Conservation (phyloP, 495 filamentous ascomycete genomes). For the Penicillium samsonianum region DNA sequence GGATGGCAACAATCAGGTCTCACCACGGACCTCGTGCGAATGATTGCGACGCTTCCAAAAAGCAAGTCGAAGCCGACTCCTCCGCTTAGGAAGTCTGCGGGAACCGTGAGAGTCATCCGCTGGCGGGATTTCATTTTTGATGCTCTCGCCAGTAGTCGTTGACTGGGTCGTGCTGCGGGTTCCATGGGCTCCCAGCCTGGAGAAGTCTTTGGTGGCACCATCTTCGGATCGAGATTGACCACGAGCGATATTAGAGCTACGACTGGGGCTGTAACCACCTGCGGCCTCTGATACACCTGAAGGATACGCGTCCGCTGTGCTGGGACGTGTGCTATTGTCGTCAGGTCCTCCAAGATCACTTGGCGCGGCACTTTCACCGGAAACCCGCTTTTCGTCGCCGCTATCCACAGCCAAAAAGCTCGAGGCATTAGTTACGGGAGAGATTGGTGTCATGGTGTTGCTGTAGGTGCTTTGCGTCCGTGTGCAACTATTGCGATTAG, state of each 20-base stretch:
- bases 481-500: conserved; percentile 46
- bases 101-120: conserved; percentile 27
- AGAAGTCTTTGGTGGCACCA: conserved; percentile 30
- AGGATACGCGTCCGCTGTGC: conserved; percentile 30
- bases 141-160: conserved; percentile 34
- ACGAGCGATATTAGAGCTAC: conserved; percentile 15
- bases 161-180: conserved; percentile 35
- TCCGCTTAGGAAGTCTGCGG: conserved; percentile 38
- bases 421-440: conserved; percentile 54
- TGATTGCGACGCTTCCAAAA: conserved; percentile 48
- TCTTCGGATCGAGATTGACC: conserved; percentile 27
- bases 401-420: conserved; percentile 53
- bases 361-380: conserved; percentile 34
- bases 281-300: conserved; percentile 23
- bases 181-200: conserved; percentile 27
- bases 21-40: conserved; percentile 42
- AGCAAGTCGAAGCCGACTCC: conserved; percentile 47
- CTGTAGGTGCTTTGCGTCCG: conserved; percentile 49
- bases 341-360: conserved; percentile 31
- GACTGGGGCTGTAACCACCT: conserved; percentile 24
- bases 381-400: conserved; percentile 44
- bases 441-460: conserved; percentile 48
- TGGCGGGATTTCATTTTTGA: conserved; percentile 27
- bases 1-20: conserved; percentile 29
- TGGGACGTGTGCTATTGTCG: conserved; percentile 34